Evolutionary conservation across 192 early-diverging fungal species (phyloP).

Genomic region (Gryganskiella cystojenkinii): DNA sequence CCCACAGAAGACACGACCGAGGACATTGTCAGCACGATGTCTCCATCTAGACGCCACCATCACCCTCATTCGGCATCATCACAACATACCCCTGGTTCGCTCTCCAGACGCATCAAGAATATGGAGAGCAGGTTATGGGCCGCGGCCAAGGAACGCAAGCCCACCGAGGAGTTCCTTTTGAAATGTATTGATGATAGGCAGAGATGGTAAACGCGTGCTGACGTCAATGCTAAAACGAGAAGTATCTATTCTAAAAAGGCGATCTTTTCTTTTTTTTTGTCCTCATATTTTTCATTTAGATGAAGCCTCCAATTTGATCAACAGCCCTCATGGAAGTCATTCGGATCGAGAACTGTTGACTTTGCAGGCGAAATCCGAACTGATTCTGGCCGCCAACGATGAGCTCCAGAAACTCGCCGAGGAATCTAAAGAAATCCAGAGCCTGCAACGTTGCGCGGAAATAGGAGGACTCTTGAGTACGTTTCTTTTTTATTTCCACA

Average conservation of each 20-base stretch:
- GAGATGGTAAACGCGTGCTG: too few relatives aligned
- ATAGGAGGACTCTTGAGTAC: conserved; percentile 51
- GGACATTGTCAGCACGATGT: conserved; percentile 31
- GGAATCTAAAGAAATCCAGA: conserved; percentile 49
- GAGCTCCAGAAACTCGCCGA: conserved; percentile 31
- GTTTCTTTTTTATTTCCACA: not conserved
- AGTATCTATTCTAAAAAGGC: too few relatives aligned
- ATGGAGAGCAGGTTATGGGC: conserved; percentile 30
- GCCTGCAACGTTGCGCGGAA: conserved; percentile 38
- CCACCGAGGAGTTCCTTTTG: conserved; percentile 38
- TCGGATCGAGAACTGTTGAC: conserved; percentile 37
- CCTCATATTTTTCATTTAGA: conserved; percentile 1
- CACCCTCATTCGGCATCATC: not conserved
- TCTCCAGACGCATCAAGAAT: conserved; percentile 41
- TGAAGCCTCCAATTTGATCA: conserved; percentile 28
- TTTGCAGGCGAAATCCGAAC: conserved; percentile 36
- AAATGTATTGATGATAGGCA: conserved; percentile 38
- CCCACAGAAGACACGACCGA: conserved; percentile 20
- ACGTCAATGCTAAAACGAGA: too few relatives aligned
- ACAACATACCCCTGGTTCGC: conserved; percentile 28
- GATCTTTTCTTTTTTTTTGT: not conserved
- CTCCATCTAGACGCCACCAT: not conserved
- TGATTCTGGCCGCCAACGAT: conserved; percentile 33
- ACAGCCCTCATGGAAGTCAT: conserved; percentile 24
- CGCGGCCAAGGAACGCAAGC: conserved; percentile 29